These are phyloP conservation scores for Zostera marina DNA, from an alignment of 116 monocot genomes.

Conservation along the genomic window DNA sequence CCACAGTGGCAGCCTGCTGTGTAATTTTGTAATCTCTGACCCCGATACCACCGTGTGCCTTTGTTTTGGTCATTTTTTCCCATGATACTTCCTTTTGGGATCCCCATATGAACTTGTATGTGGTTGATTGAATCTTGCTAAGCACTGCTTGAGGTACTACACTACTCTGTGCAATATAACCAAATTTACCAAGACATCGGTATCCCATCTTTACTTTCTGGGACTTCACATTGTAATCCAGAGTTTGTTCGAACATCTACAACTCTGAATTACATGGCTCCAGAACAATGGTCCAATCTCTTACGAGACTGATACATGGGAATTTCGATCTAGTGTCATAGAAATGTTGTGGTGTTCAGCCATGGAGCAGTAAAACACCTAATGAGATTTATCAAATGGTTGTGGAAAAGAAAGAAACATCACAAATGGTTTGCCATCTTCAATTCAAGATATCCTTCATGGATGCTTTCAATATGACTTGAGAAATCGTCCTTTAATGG, in stretches of 20 bases:
- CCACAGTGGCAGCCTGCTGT: too few species aligned
- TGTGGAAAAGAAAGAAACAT: slow-evolving; percentile 61
- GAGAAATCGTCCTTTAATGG: slow-evolving; percentile 59
- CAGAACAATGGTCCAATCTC: slow-evolving; percentile 90
- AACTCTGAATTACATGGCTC: slow-evolving; percentile 85
- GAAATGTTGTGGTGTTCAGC: slow-evolving; percentile 76
- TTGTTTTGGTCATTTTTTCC: too few species aligned
- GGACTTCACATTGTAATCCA: slow-evolving; percentile 31
- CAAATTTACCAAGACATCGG: too few species aligned
- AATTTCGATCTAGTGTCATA: slow-evolving; percentile 74
- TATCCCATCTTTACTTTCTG: slow-evolving; percentile 49
- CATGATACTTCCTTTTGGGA: too few species aligned
- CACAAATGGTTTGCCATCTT: slow-evolving; percentile 52
- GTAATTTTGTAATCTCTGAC: too few species aligned
- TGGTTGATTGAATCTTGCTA: too few species aligned
- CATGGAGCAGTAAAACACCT: slow-evolving; percentile 49
- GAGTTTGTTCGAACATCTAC: slow-evolving; percentile 55
- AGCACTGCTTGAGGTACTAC: too few species aligned
- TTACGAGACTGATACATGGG: slow-evolving; percentile 89
- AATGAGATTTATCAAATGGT: slow-evolving; percentile 59
- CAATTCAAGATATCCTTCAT: slow-evolving; percentile 45
- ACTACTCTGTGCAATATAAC: too few species aligned
- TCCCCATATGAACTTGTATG: too few species aligned
- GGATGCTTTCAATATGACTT: slow-evolving; percentile 88
- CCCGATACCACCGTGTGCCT: too few species aligned